Base-by-base conservation (phyloP, 192 early-diverging fungal genomes). In the Martensiomyces pterosporus region DNA sequence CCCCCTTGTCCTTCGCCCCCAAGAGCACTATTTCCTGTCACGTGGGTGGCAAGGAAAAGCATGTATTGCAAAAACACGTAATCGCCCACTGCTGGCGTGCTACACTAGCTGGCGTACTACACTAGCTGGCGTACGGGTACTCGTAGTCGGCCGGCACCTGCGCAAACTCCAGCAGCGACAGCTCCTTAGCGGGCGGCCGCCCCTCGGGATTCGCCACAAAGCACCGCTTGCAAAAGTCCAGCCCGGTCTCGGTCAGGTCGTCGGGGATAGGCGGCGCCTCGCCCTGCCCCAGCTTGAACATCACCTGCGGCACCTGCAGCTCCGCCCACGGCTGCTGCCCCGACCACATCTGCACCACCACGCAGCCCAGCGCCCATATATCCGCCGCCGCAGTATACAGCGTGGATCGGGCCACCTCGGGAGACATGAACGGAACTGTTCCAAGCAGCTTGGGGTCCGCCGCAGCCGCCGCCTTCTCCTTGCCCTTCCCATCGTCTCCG, bases 321-420 rank as follows among this genome's bases (percentile, higher is more conserved):
- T 50, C 52, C 35, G 55, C 63, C 88, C 88, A 91, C 7, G 89
- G 87, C 48, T 77, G 84, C 12, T 82, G 77, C 15, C 90, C 93
- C 24, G 93, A 88, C 60, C 94, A 84, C 96, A 98, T 98, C 60
- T 98, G 94, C 42, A 98, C 65, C 4, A 91, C 88, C 7, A 92
- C 67, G 54, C 94, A 97, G 22, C 94, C 86, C 37, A 88, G 73
- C 48, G 79, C 78, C 80, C 96, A 98, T 34, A 98, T 90, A 57
- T 98, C 96, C 3, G 92, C 86, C 50, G 93, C 97, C 24, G 87
- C 92, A 38, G 82, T 82, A 57, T 98, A 97, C 14, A 80, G 86
- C 18, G 83, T 79, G 15, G 75, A 78, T 2, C 82, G 81, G 0
- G 87, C 88, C 3, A 94, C 90, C 60, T 98, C 95, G 10, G 95